Conservation (phyloP, 2,329 filamentous ascomycete genomes). For the Elsinoe arachidis region DNA sequence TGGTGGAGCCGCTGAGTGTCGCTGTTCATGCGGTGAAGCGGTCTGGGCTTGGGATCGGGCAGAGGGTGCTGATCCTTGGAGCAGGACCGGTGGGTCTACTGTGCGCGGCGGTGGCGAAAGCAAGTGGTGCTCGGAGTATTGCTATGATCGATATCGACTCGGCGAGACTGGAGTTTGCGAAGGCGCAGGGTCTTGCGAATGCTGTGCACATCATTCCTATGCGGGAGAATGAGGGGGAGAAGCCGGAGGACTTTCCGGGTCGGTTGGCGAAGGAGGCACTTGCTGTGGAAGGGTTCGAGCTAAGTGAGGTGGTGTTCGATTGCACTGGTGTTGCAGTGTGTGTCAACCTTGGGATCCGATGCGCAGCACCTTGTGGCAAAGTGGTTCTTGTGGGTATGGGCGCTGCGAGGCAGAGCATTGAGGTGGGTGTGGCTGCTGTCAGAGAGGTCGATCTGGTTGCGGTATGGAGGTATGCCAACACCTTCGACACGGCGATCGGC, state of each 20-base stretch:
- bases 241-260: neutral
- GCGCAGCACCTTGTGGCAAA: neutral
- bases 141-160: conserved; percentile 84
- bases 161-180: conserved; percentile 69
- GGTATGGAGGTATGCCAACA: conserved; percentile 2
- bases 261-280: neutral
- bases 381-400: conserved; percentile 9
- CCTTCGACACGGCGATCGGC: neutral
- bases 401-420: neutral
- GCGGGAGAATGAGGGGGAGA: neutral
- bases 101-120: conserved; percentile 74
- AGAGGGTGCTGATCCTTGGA: conserved; percentile 41
- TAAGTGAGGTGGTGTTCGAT: conserved; percentile 28
- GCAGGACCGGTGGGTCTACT: conserved; percentile 64
- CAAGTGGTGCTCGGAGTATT: conserved; percentile 76
- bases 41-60: conserved; percentile 35
- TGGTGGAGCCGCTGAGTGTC: conserved; percentile 47
- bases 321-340: conserved; percentile 29
- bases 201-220: conserved; percentile 19
- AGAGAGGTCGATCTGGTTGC: neutral
- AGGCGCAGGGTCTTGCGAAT: conserved; percentile 30
- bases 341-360: conserved; percentile 19
- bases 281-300: conserved; percentile 25
- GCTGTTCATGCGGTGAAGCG: conserved; percentile 40
- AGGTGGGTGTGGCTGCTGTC: neutral